Evolutionary conservation across 108 stramenopile genomes (phyloP).

Genomic region (Cyclostephanos tholiformis): DNA sequence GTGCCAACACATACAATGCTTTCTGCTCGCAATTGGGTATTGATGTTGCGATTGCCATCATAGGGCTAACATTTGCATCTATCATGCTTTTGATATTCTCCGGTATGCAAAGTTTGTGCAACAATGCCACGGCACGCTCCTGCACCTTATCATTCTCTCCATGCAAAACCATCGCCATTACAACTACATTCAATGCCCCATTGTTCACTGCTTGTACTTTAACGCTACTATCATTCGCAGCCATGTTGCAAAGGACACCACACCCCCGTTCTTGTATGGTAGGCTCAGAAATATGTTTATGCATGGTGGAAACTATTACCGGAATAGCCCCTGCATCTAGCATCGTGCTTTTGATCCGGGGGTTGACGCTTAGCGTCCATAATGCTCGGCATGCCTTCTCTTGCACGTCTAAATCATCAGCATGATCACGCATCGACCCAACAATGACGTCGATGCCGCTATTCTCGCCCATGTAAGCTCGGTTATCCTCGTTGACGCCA

Average conservation of each 20-base stretch:
- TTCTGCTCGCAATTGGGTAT: constrained; percentile 60
- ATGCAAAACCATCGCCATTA: constrained; percentile 77
- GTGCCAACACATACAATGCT: constrained; percentile 12
- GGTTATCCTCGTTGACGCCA: constrained; percentile 57
- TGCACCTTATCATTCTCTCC: constrained; percentile 56
- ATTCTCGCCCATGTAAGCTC: constrained; percentile 65
- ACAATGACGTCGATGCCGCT: constrained; percentile 70
- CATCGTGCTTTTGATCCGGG: constrained; percentile 23
- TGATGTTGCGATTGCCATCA: constrained; percentile 52
- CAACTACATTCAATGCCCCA: constrained; percentile 71
- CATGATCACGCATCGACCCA: constrained; percentile 73
- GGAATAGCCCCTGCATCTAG: constrained; percentile 62
- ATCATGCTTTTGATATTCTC: constrained; percentile 61
- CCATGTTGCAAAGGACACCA: constrained; percentile 66
- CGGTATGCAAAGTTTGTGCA: constrained; percentile 53
- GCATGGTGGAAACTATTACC: constrained; percentile 70
- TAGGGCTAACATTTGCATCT: constrained; percentile 58
- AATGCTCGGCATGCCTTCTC: constrained; percentile 69
- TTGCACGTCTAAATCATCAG: constrained; percentile 54
- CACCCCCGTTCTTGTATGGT: constrained; percentile 79
- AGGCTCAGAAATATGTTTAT: constrained; percentile 54
- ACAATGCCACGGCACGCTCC: constrained; percentile 60
- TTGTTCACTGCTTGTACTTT: constrained; percentile 69
- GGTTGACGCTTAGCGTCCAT: constrained; percentile 54
- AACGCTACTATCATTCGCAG: constrained; percentile 43